phyloP scores from a whole-genome alignment of 441 rosid species.

The Corymbia calophylla region DNA sequence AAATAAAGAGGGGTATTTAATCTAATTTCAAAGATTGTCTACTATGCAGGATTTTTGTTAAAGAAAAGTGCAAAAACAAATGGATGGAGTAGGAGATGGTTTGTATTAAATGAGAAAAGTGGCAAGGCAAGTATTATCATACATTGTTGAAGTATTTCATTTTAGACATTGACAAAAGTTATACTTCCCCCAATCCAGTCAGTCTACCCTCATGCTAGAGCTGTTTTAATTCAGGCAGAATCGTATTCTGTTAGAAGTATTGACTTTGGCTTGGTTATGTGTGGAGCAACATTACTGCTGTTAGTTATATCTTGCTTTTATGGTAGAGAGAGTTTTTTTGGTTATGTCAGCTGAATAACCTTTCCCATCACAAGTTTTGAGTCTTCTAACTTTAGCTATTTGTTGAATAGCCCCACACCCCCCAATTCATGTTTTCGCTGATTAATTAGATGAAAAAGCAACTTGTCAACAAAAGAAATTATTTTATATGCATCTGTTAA shows the following conservation, averaged over 20 bases:
- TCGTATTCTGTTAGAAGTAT: not conserved
- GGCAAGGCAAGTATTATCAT: conserved; percentile 64
- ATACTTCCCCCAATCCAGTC: not conserved
- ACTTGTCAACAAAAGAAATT: not conserved
- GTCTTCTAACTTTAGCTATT: not conserved
- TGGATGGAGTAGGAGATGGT: conserved; percentile 97
- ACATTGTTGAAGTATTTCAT: not conserved
- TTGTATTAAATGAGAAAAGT: conserved; percentile 91
- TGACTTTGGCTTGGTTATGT: not conserved
- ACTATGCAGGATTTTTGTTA: conserved; percentile 52
- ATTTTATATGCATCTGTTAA: not conserved
- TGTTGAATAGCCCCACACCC: not conserved
- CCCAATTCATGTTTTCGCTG: not conserved
- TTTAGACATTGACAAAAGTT: not conserved
- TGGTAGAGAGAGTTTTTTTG: not conserved
- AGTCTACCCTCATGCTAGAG: not conserved
- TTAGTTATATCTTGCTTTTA: not conserved
- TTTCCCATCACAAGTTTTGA: not conserved
- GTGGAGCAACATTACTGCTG: not conserved
- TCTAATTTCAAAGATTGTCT: not conserved
- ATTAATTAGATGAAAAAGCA: not conserved
- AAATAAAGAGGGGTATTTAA: not conserved
- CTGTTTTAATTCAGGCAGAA: not conserved
- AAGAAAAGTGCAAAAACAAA: conserved; percentile 91
- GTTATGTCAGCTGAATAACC: not conserved